Evolutionary conservation across 1,284 basidiomycete species (phyloP), one percentile per base, ranked within the genome.

Genomic region (Xerocomus nothofagi): DNA sequence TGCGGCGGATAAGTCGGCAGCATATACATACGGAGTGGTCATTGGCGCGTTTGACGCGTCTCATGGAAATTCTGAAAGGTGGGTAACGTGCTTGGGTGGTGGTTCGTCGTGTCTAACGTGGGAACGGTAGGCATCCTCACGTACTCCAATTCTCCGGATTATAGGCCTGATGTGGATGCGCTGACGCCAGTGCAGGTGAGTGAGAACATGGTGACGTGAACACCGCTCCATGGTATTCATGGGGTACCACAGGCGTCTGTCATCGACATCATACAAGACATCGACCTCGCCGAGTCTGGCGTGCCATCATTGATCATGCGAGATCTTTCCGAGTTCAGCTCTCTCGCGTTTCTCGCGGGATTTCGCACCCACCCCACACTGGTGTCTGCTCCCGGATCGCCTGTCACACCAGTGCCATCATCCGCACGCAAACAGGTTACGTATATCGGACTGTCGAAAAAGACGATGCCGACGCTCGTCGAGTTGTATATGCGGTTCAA

Each of bases 381-480:
- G 33, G 46, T n/a, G 31, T 49, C 45, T 43, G 50, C 12, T 18
- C 44, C 53, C 3, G 53, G 37, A 12, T 56, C 59, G 14, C 51
- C 61, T 3, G 33, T 20, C 47, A 67, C 53, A 53, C 67, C 47
- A 57, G 68, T 54, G 57, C 63, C 57, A 53, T 71, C 58, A 63
- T 72, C 50, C 5, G 68, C 74, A 6, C 77, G 73, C 37, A 84
- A 82, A 57, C 80, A 85, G 7, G 77, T 95, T 38, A 93, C 92
- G 0, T 98, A 94, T 65, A 86, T 98, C 40, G 93, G 86, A 0
- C 67, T 98, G 32, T 80, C 85, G 10, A 97, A 98, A 70, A 88
- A 82, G 62, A 78, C 80, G n/a, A 92, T 96, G 85, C 90, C 91
- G 0, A 77, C 81, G 60, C 75, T 95, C 3, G 84, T 90, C 0